Base-by-base conservation (phyloP, 192 early-diverging fungal species). In the Backusella westeae region DNA sequence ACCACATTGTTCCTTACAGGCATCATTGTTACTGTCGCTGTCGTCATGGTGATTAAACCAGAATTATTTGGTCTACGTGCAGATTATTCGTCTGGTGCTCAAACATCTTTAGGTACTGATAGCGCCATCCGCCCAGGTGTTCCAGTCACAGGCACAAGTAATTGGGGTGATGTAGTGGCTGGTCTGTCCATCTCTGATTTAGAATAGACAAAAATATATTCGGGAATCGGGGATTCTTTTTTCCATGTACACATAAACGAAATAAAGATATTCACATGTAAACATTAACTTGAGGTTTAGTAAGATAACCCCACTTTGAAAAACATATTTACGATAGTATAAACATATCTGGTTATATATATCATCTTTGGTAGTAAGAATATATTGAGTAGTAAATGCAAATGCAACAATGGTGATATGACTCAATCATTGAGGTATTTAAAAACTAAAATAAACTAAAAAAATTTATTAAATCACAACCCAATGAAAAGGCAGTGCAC, bases 41-140 rank as follows among this genome's bases (percentile, higher is more conserved):
- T 74, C 1, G 53, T 77, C 23, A 77, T 81, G 80, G 69, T 81
- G 38, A 63, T 81, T 23, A 77, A 81, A 35, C 80, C 80, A 6
- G 26, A 49, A 14, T 53, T 76, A 14, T 81, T 81, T 49, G 80
- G 80, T 17, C 41, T 81, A 46, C 67, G 49, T 10, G 36, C 67
- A 1, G 71, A 56, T 34, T 76, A 72, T 42, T 35, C 74, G 4
- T 63, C 72, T 34, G 72, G 77, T 12, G 75, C 72, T 26, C 75
- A 81, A 49, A 81, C 76, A 15, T 77, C 72, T 15, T 74, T 76
- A 1, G 53, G 72, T 35, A 41, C 71, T 19, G 39, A 77, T n/a
- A 52, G 67, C 23, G 80, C 80, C 1, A 56, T 74, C 38, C 71
- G 80, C 15, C 80, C 80, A 17, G 80, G 76, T 63, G 80, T 81